phyloP scores from a whole-genome alignment of 23 red algal species.

The Agarophyton chilense region DNA sequence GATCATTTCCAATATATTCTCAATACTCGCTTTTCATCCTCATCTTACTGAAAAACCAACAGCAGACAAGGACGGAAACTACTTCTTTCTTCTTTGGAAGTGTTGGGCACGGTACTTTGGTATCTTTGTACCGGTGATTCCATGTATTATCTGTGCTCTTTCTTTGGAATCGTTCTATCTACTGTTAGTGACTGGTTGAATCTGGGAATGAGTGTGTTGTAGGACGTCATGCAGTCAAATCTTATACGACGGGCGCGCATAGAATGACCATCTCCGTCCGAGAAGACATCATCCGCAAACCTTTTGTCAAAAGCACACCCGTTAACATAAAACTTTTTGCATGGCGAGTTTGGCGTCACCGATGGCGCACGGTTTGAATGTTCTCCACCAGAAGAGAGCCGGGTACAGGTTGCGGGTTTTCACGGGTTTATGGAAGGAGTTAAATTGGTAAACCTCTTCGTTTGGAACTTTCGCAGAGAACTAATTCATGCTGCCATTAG shows the following conservation, averaged over 20 bases:
- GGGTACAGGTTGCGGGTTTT: background rate
- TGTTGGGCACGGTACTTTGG: background rate
- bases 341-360: background rate
- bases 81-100: background rate
- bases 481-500: background rate
- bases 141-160: background rate
- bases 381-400: background rate
- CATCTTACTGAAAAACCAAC: too few relatives aligned
- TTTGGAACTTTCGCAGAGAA: background rate
- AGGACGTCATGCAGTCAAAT: background rate
- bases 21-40: too few relatives aligned
- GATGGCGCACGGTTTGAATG: background rate
- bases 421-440: background rate
- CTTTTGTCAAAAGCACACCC: background rate
- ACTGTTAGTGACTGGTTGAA: too few relatives aligned
- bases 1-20: too few relatives aligned
- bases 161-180: constrained; percentile 12
- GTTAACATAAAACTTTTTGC: background rate
- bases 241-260: background rate
- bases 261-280: background rate
- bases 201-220: background rate
- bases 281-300: too few relatives aligned
- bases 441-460: background rate
- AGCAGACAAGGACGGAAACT: background rate
- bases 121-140: background rate